Percentiles rank a stretch among this genome's conserved stretches.
Conservation (phyloP, 345 rosid species). For the Litchi chinensis region DNA sequence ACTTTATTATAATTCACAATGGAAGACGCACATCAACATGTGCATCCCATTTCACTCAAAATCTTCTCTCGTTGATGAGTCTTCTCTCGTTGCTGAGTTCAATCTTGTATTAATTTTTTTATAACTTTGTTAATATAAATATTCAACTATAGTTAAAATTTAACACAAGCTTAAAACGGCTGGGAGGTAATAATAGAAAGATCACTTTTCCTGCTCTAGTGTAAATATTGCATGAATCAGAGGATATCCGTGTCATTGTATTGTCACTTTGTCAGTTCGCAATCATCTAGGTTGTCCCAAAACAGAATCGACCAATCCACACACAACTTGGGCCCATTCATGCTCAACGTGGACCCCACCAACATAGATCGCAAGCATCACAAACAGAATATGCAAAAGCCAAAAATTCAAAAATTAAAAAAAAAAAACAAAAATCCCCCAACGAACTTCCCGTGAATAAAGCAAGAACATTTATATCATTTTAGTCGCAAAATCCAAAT, state of each 20-base stretch:
- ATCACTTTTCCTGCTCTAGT: not conserved
- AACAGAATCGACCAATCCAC: constrained; percentile 1
- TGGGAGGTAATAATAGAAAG: not conserved
- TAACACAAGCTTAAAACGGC: not conserved
- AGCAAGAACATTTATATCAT: not conserved
- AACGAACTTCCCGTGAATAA: not conserved
- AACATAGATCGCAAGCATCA: not conserved
- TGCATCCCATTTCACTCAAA: too few species aligned
- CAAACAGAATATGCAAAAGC: not conserved
- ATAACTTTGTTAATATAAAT: too few species aligned
- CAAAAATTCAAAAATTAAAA: constrained; percentile 4
- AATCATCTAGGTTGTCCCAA: not conserved
- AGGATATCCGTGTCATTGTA: too few species aligned
- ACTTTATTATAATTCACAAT: too few species aligned
- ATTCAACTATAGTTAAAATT: too few species aligned
- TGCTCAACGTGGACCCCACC: not conserved
- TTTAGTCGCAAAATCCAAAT: constrained; percentile 11
- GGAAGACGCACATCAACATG: too few species aligned
- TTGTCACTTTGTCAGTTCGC: too few species aligned
- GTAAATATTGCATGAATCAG: not conserved
- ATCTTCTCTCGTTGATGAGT: too few species aligned
- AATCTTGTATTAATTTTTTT: too few species aligned
- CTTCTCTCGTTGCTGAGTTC: too few species aligned
- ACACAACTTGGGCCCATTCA: not conserved
- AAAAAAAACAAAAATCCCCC: not conserved